Base-by-base conservation (phyloP, 2,329 filamentous ascomycete species). In the Nothomitra cinnamomea region DNA sequence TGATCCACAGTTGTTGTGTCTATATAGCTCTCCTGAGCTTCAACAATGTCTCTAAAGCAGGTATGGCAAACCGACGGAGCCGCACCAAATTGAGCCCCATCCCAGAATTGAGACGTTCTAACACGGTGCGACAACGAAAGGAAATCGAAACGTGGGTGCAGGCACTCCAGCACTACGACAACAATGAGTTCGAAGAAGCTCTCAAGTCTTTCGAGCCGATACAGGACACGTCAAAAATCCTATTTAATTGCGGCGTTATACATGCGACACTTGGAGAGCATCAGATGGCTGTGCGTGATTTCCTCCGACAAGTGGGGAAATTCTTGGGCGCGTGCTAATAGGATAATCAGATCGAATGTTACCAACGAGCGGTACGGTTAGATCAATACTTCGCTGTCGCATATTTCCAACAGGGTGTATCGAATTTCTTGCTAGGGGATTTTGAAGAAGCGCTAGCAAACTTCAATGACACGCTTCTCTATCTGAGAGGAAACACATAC, bases 101-200 rank as follows among this genome's bases (percentile, higher is more conserved):
- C 13, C 17, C 24, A 35, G 1, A 28, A 54, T 24, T 12, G 10
- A 19, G 43, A 10, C 10, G 10, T 32, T 4, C 28, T 32, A 32
- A 32, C 28, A 10, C 28, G 10, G 10, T 50, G n/a, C 17, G 28
- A 19, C 51, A 6, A 35, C 6, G 21, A 19, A 58, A 94, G 89
- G 92, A 98, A 84, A 98, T 98, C 69, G 90, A 96, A 72, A 94
- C 87, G 51, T 98, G 92, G 92, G 92, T 96, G 60, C 75, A 83
- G 66, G 92, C 92, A 69, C 80, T 98, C 54, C 81, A 74, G 61
- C 83, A 83, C 65, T 98, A 98, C 72, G 92, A 98, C 71, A 92
- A 90, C 71, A 94, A 95, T 70, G 87, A 98, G 64, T 96, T 94
- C 69, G 90, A 96, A 63, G 85, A 90, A 60, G 82, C 92, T 25